Percentiles rank a stretch among this genome's conserved stretches.
phyloP scores from a whole-genome alignment of 768 basidiomycete species.

The Phylloporus sp. region DNA sequence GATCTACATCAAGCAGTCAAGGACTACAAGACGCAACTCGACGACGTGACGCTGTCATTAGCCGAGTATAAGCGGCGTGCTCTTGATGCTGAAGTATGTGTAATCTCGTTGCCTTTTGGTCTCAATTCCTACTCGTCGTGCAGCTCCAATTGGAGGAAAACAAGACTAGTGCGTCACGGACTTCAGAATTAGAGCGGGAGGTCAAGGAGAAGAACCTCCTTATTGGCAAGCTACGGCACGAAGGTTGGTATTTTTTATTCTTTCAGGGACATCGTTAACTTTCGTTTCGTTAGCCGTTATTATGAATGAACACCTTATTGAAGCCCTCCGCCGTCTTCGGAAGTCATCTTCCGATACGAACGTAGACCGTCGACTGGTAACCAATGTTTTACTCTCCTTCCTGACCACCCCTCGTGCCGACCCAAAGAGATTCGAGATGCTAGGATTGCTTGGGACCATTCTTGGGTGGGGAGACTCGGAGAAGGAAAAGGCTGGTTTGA shows the following conservation, averaged over 20 bases:
- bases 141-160: constrained; percentile 77
- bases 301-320: constrained; percentile 95
- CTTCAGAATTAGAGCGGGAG: constrained; percentile 79
- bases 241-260: constrained; percentile 51
- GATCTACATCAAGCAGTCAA: constrained; percentile 83
- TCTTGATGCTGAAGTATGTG: constrained; percentile 76
- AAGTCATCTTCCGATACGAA: constrained; percentile 80
- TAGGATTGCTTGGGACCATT: constrained; percentile 81
- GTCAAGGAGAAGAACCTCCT: constrained; percentile 94
- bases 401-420: constrained; percentile 88
- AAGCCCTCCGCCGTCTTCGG: constrained; percentile 91
- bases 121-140: constrained; percentile 3
- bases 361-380: constrained; percentile 91
- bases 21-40: constrained; percentile 75
- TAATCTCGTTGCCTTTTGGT: neutral
- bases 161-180: constrained; percentile 58
- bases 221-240: constrained; percentile 93
- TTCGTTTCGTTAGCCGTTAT: constrained; percentile 68
- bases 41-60: constrained; percentile 65
- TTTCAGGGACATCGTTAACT: neutral
- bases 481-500: constrained; percentile 78
- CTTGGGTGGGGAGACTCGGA: constrained; percentile 92
- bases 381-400: constrained; percentile 89
- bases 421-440: constrained; percentile 95
- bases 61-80: constrained; percentile 92